Conservation (phyloP, 805 yeast genomes). For the Spathaspora girioi region DNA sequence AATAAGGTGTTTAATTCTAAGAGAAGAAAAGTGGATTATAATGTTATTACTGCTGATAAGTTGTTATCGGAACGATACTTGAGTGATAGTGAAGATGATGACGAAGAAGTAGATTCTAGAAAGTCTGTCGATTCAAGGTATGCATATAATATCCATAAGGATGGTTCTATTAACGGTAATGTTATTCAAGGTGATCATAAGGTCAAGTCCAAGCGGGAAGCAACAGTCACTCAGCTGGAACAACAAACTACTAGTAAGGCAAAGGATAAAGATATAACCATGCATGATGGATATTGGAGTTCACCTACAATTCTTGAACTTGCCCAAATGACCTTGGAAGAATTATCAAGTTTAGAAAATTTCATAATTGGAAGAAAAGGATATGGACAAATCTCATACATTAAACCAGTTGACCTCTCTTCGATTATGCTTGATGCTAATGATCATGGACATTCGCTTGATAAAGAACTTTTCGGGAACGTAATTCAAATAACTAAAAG, state of each 20-base stretch:
- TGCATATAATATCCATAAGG: constrained; percentile 10
- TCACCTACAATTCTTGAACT: constrained; percentile 59
- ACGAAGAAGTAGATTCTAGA: constrained; percentile 5
- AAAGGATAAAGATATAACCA: constrained; percentile 5
- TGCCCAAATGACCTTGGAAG: constrained; percentile 37
- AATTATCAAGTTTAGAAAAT: constrained; percentile 53
- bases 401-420: constrained; percentile 65
- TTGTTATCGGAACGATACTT: constrained; percentile 15
- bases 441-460: constrained; percentile 34
- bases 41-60: constrained; percentile 11
- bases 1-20: constrained; percentile 36
- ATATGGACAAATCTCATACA: constrained; percentile 64
- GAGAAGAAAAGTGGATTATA: constrained; percentile 25
- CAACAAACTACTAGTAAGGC: constrained; percentile 8
- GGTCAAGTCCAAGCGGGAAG: not conserved
- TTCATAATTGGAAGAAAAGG: constrained; percentile 69
- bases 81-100: constrained; percentile 20
- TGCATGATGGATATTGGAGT: constrained; percentile 61
- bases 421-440: constrained; percentile 41
- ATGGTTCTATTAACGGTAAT: not conserved
- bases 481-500: constrained; percentile 41
- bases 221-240: not conserved
- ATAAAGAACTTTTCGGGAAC: constrained; percentile 33
- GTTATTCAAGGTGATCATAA: constrained; percentile 9
- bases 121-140: constrained; percentile 7